phyloP scores from a whole-genome alignment of 2,329 filamentous ascomycete species.

The Parastagonospora avenae region DNA sequence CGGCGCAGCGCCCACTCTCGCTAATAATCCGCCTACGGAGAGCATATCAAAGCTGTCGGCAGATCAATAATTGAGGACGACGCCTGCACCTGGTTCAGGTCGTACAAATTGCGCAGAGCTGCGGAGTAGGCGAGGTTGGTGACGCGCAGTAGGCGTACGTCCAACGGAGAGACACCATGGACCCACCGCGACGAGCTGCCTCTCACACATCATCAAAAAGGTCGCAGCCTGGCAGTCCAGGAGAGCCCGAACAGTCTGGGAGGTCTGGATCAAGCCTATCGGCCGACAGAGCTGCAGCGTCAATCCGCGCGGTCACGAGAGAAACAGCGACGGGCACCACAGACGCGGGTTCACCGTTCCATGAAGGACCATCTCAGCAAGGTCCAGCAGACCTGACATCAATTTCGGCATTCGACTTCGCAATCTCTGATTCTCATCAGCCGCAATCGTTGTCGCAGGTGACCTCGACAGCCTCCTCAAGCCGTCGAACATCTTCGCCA shows the following conservation, averaged over 20 bases:
- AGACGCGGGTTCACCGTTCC: not conserved
- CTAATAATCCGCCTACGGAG: not conserved
- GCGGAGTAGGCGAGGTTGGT: not conserved
- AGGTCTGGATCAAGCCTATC: constrained; percentile 22
- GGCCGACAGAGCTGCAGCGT: constrained; percentile 27
- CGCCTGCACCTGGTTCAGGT: not conserved
- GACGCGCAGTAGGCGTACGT: constrained; percentile 1
- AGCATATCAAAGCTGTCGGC: constrained; percentile 1
- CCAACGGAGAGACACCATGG: constrained; percentile 26
- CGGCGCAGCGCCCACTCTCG: not conserved
- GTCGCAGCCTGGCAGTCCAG: constrained; percentile 11
- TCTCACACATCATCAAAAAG: constrained; percentile 20
- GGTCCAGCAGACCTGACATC: not conserved
- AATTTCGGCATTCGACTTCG: constrained; percentile 14
- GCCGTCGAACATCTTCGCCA: constrained; percentile 11
- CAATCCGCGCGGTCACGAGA: constrained; percentile 12
- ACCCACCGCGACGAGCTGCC: constrained; percentile 20
- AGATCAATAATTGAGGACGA: not conserved
- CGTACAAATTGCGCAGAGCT: not conserved
- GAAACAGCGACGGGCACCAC: constrained; percentile 10
- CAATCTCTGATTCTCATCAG: constrained; percentile 3
- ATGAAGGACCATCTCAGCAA: too few species aligned
- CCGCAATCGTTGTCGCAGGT: constrained; percentile 5
- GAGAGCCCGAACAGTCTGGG: constrained; percentile 26
- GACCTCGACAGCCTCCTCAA: constrained; percentile 11